phyloP scores from a whole-genome alignment of 768 basidiomycete species.

The Phlebiopsis flavidoalba region DNA sequence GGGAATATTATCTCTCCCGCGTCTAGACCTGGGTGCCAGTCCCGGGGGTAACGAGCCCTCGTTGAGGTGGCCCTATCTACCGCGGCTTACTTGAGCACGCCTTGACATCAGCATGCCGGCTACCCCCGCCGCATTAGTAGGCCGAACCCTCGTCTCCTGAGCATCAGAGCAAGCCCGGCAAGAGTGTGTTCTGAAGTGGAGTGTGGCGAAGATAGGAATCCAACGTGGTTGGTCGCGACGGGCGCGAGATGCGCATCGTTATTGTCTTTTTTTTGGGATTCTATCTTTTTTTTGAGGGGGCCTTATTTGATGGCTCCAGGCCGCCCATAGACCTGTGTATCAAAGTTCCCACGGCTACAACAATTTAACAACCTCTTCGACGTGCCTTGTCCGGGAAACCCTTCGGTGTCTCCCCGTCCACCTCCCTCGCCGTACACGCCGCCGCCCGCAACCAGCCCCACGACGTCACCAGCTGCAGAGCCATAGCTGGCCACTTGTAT shows the following conservation, averaged over 20 bases:
- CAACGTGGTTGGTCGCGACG: neutral
- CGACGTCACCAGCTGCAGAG: conserved; percentile 21
- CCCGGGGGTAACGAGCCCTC: neutral
- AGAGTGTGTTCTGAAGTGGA: neutral
- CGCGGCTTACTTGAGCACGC: too few relatives aligned
- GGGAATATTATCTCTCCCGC: neutral
- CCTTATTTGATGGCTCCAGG: neutral
- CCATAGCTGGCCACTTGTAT: conserved; percentile 21
- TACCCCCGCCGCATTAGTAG: too few relatives aligned
- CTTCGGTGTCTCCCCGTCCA: neutral
- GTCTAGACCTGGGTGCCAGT: neutral
- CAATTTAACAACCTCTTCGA: neutral
- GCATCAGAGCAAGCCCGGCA: too few relatives aligned
- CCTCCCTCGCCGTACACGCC: neutral
- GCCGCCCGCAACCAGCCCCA: neutral
- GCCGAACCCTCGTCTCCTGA: neutral
- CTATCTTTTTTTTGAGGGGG: too few relatives aligned
- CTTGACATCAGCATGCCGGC: neutral
- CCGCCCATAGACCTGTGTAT: conserved; percentile 1
- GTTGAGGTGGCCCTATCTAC: neutral
- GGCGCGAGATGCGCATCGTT: neutral
- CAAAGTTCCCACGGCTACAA: neutral
- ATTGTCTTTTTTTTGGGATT: too few relatives aligned
- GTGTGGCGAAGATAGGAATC: neutral
- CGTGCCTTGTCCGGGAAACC: neutral